Evolutionary conservation across 306 rosid genomes (phyloP).

Genomic region (Pyrus bretschneideri): DNA sequence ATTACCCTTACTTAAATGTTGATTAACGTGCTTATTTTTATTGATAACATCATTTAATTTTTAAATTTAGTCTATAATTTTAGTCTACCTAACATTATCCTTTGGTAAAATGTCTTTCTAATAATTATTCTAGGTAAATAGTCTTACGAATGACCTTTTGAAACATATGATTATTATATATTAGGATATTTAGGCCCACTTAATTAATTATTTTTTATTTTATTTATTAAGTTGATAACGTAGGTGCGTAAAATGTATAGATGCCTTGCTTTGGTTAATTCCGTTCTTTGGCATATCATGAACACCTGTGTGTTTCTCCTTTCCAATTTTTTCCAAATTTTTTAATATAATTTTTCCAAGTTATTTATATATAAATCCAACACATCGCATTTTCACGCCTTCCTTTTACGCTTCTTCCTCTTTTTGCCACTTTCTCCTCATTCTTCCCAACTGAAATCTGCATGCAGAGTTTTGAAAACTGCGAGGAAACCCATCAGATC

Average conservation of each 20-base stretch:
- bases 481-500: background rate
- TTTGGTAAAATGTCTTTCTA: background rate
- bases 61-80: too few relatives aligned
- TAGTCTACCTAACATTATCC: too few relatives aligned
- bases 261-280: constrained; percentile 13
- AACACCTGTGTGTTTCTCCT: background rate
- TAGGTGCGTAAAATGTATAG: background rate
- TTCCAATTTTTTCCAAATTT: background rate
- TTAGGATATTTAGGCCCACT: constrained; percentile 4
- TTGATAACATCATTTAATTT: too few relatives aligned
- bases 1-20: too few relatives aligned
- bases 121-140: background rate
- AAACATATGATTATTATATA: constrained; percentile 10
- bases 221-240: background rate
- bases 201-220: background rate
- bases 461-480: constrained; percentile 15
- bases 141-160: background rate
- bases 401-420: constrained; percentile 27
- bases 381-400: background rate
- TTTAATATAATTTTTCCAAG: background rate
- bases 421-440: constrained; percentile 16
- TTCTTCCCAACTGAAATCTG: background rate
- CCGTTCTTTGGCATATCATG: constrained; percentile 5
- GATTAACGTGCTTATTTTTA: too few relatives aligned
- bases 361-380: background rate